Base-by-base conservation (phyloP, 2,329 filamentous ascomycete species). In the Bipolaris gigantea region DNA sequence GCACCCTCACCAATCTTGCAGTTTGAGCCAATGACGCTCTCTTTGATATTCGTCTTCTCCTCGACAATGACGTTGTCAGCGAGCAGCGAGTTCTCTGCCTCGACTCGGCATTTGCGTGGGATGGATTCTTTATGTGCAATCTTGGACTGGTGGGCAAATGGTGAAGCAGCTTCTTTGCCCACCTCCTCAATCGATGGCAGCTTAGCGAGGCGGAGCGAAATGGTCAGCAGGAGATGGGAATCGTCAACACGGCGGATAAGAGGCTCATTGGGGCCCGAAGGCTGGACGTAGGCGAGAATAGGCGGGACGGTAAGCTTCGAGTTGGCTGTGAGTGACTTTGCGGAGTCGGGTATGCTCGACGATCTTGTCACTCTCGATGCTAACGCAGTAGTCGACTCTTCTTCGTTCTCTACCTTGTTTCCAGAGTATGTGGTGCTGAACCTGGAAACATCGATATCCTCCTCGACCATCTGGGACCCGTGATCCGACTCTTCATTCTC, bases 11-110 rank as follows among this genome's bases (percentile, higher is more conserved):
- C 86, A 60, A 99, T 93, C 65, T 89, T 88, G 72, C 91, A 96
- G 64, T 90, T 91, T 4, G 90, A 85, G 2, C 94, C 94, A 36
- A 99, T 85, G 27, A 97, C 90, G 34, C 83, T 89, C 74, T 96
- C 91, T 74, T 96, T 97, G 76, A 99, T 89, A n/a, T 92, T 89
- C 21, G 86, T 88, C 72, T 93, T 93, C 65, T 93, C 90, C 68
- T 93, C 90, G 0, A 97, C 86, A 1, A 87, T 91, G 36, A 95
- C 91, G 67, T 97, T 97, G 53, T 93, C 89, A 1, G 85, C 93
- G 34, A 97, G 84, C 2, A 97, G 81, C 61, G 86, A 90, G 77
- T 97, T 93, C 42, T 85, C 82, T 64, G 88, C 85, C 18, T 90
- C 92, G 51, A 97, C 89, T 4, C 90, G 94, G 42, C 89, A 92